These are phyloP conservation scores for Dryas drummondii DNA, from an alignment of 306 rosid genomes.

Conservation along the genomic window DNA sequence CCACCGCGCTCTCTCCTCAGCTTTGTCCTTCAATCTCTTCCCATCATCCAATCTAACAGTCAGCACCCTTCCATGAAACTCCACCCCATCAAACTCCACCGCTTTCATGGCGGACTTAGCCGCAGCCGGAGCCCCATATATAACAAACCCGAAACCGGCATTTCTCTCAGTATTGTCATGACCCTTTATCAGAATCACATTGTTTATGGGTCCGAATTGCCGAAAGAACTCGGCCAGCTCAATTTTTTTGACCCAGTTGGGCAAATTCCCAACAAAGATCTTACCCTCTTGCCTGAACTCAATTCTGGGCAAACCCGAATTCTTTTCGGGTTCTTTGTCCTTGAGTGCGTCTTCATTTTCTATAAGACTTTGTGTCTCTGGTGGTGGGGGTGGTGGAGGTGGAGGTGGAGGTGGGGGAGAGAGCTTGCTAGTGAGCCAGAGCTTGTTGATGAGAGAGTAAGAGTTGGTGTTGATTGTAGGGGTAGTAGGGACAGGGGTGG, in stretches of 20 bases:
- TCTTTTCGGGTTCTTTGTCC: conserved; percentile 16
- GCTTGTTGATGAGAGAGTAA: conserved; percentile 56
- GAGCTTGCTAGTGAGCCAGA: conserved; percentile 89
- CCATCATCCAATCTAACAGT: conserved; percentile 88
- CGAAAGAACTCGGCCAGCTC: conserved; percentile 74
- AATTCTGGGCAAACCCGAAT: background rate
- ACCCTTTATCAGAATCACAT: conserved; percentile 73
- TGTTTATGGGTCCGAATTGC: conserved; percentile 75
- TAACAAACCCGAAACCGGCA: conserved; percentile 78
- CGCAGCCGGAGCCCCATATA: conserved; percentile 50
- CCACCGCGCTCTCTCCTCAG: conserved; percentile 58
- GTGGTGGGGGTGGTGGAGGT: rapidly evolving
- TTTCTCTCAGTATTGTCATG: conserved; percentile 52
- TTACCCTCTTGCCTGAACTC: conserved; percentile 76
- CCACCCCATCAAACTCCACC: conserved; percentile 88
- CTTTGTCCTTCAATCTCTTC: conserved; percentile 60
- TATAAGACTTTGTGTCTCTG: background rate
- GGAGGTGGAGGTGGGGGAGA: conserved; percentile 57
- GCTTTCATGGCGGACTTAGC: conserved; percentile 71
- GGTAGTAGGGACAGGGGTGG: conserved; percentile 26
- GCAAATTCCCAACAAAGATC: conserved; percentile 83
- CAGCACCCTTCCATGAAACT: conserved; percentile 78
- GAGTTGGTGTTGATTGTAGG: conserved; percentile 22
- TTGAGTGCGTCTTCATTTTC: conserved; percentile 10
- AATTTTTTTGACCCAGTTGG: conserved; percentile 71